Base-by-base conservation (phyloP, 176 grass and related monocot genomes). In the Dendrocalamus sinicus region DNA sequence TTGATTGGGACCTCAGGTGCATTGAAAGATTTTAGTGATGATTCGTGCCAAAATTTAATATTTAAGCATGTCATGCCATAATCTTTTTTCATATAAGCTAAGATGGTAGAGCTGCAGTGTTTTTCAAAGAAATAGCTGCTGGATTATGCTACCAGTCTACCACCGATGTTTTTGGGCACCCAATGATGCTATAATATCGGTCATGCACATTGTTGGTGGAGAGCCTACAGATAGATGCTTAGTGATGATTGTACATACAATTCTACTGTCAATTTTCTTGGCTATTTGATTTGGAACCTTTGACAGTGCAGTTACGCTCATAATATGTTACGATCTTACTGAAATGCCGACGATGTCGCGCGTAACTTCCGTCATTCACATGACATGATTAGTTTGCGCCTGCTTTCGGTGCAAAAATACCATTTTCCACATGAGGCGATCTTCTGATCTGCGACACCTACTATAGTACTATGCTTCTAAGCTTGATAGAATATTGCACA, bases 21-120 rank as follows among this genome's bases (percentile, higher is more conserved):
- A 48, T 32, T 26, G 75, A 65, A 40, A 64, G 40, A 78, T 45
- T 35, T 80, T 32, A 35, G 60, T 48, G 77, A 80, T 65, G 76
- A 77, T 62, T 26, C 15, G 20, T 44, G 54, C 55, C 75, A 77
- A 46, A 15, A 23, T 46, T n/a, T 6, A 78, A 63, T 79, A 15
- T 26, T 78, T 62, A n/a, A 59, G 20, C 37, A 15, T 23, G 35
- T 7, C 22, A 46, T 63, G 30, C 5, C 14, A 64, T 30, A 77
- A 14, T 28, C 17, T 23, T 28, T 24, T 41, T 28, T 23, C 10
- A 30, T 66, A 2, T 16, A 32, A 32, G 24, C 24, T 13, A 66
- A 79, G 59, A 65, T 10, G 30, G 23, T 37, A n/a, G 78, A 41
- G 37, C 12, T 26, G 37, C 20, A 4, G 8, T 78, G 12, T 40